These are phyloP conservation scores for Elaeis guineensis DNA, from an alignment of 176 grass and related monocot species.

Conservation along the genomic window DNA sequence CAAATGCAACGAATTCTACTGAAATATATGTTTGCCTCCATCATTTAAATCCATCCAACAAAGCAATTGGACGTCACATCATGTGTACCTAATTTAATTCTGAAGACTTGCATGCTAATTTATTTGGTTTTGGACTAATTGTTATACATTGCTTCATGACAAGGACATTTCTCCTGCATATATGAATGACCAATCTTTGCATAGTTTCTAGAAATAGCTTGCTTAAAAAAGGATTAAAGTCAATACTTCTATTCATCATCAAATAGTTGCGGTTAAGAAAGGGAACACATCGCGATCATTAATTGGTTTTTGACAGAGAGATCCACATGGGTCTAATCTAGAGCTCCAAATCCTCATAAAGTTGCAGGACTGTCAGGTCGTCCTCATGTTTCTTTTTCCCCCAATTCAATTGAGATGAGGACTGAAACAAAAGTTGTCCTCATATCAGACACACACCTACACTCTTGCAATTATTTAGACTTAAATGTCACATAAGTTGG, in stretches of 20 bases:
- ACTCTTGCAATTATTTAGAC: neutral
- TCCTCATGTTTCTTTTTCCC: neutral
- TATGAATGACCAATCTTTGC: neutral
- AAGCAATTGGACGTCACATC: no score
- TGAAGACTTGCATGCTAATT: no score
- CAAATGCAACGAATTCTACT: no score
- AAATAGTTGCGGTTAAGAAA: neutral
- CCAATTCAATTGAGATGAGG: neutral
- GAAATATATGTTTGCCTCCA: no score
- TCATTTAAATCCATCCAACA: no score
- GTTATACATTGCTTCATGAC: neutral
- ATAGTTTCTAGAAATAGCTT: conserved; percentile 1
- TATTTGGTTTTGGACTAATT: no score
- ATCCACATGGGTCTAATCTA: no score
- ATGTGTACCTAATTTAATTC: no score
- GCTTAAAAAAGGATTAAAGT: conserved; percentile 8
- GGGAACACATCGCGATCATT: neutral
- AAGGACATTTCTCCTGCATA: neutral
- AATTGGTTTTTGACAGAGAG: no score
- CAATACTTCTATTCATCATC: neutral
- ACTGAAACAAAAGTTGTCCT: neutral
- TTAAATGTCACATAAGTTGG: conserved; percentile 1
- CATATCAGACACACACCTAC: neutral
- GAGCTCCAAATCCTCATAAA: neutral
- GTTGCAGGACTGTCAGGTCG: neutral